Conservation (phyloP, 371 early-diverging fungal species). For the Hamiltosporidium magnivora region DNA sequence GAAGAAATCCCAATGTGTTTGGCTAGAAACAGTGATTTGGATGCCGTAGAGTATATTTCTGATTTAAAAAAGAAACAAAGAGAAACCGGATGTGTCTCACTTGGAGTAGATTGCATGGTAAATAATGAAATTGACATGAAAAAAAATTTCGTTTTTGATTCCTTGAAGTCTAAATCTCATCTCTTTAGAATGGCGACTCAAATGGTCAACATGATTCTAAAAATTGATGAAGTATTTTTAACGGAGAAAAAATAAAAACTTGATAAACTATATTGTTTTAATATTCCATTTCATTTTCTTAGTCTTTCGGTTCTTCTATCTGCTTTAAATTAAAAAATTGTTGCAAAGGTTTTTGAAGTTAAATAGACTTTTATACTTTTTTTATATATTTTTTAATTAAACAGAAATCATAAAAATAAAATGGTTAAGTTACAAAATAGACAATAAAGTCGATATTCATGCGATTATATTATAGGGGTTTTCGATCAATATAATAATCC, state of each 20-base stretch:
- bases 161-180: slow-evolving; percentile 89
- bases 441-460: not conserved
- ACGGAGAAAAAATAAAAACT: not conserved
- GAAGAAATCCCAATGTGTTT: slow-evolving; percentile 86
- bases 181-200: slow-evolving; percentile 92
- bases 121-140: slow-evolving; percentile 86
- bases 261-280: not conserved
- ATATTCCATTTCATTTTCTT: not conserved
- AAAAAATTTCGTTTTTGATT: slow-evolving; percentile 85
- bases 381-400: not conserved
- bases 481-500: too few relatives aligned
- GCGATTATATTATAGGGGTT: not conserved
- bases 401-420: not conserved
- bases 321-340: slow-evolving; percentile 9
- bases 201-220: slow-evolving; percentile 83
- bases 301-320: not conserved
- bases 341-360: not conserved
- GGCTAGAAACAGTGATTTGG: slow-evolving; percentile 77
- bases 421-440: not conserved
- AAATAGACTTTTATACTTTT: not conserved
- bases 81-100: slow-evolving; percentile 64
- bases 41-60: slow-evolving; percentile 81
- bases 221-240: slow-evolving; percentile 58
- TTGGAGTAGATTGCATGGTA: slow-evolving; percentile 85
- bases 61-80: slow-evolving; percentile 78